Conservation (phyloP, 768 basidiomycete species). For the Podaxis sp. region DNA sequence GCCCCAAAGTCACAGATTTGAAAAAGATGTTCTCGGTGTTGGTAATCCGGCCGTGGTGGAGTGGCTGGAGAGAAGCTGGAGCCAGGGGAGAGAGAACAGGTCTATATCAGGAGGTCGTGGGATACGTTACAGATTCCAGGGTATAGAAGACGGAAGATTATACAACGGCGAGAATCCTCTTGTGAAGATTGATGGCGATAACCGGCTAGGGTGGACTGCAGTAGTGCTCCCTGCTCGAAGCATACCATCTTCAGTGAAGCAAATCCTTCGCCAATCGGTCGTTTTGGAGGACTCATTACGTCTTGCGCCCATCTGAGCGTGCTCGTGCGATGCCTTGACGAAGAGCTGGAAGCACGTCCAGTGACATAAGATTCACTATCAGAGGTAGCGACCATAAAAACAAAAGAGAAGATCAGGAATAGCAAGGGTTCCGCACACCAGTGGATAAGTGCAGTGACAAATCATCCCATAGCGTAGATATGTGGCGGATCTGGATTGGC, state of each 20-base stretch:
- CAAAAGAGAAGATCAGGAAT: neutral
- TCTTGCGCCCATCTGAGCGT: neutral
- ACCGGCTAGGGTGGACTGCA: neutral
- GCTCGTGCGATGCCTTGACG: neutral
- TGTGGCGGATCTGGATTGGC: constrained; percentile 7
- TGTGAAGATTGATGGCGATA: constrained; percentile 2
- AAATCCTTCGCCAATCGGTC: neutral
- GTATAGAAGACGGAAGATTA: neutral
- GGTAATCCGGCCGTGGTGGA: neutral
- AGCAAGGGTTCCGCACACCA: neutral
- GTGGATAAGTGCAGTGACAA: neutral
- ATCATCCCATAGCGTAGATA: neutral
- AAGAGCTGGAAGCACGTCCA: neutral
- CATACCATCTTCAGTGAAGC: neutral
- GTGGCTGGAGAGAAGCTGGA: neutral
- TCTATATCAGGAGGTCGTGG: neutral
- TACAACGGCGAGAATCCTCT: neutral
- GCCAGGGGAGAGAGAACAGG: neutral
- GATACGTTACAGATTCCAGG: neutral
- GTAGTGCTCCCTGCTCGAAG: neutral
- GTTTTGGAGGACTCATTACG: neutral
- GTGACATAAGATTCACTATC: neutral
- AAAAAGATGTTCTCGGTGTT: neutral
- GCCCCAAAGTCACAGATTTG: neutral
- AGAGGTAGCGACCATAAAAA: neutral